Percentiles rank a stretch among this genome's conserved stretches.
phyloP scores from a whole-genome alignment of 371 early-diverging fungal species.

The Mucor indicus region DNA sequence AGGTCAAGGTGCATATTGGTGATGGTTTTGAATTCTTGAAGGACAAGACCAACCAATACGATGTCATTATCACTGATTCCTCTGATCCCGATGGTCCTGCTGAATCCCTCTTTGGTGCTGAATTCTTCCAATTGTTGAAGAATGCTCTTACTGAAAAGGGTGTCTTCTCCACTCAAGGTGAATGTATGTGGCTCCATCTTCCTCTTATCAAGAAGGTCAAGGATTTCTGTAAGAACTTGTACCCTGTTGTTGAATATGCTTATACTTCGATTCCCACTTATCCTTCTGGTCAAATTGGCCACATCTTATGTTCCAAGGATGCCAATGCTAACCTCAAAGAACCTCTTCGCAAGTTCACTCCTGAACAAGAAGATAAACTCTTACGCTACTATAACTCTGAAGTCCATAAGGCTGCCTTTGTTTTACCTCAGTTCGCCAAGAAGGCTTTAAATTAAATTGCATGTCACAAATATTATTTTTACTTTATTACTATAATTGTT shows the following conservation, averaged over 20 bases:
- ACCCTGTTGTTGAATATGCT: conserved; percentile 89
- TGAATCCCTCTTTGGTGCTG: conserved; percentile 86
- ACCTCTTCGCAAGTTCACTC: conserved; percentile 77
- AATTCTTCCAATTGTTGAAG: conserved; percentile 90
- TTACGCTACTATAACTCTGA: conserved; percentile 91
- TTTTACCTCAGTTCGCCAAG: conserved; percentile 88
- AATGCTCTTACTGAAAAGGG: conserved; percentile 89
- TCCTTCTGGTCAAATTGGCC: conserved; percentile 96
- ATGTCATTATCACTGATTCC: conserved; percentile 97
- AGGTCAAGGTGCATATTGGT: conserved; percentile 89
- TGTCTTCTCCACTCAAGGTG: conserved; percentile 94
- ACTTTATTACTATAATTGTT: no score
- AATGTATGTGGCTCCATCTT: conserved; percentile 97
- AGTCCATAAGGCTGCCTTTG: conserved; percentile 91
- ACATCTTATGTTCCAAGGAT: conserved; percentile 88
- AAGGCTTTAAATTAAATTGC: conserved; percentile 44
- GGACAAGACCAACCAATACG: conserved; percentile 82
- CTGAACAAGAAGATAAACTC: conserved; percentile 76
- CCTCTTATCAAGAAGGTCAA: conserved; percentile 86
- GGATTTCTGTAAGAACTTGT: conserved; percentile 73
- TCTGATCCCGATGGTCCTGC: conserved; percentile 98
- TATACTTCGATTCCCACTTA: conserved; percentile 95
- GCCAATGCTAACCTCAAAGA: conserved; percentile 62
- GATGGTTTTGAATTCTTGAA: conserved; percentile 95
- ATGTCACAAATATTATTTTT: no score